Percentiles rank a stretch among this genome's conserved stretches.
phyloP scores from a whole-genome alignment of 805 yeast species.

The Maudiozyma saulgeensis region DNA sequence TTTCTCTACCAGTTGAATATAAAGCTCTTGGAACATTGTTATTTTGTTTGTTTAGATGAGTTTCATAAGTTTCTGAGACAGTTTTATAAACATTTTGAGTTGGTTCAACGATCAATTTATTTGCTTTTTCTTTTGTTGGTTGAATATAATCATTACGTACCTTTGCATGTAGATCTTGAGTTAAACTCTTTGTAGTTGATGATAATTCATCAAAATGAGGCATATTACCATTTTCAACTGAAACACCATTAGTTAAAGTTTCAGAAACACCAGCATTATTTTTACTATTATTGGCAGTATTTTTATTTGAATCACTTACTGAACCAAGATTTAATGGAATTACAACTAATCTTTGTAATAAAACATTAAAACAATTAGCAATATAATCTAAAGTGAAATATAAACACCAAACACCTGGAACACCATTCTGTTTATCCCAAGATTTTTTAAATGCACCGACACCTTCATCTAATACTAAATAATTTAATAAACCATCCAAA shows the following conservation, averaged over 20 bases:
- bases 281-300: background rate
- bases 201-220: conserved; percentile 25
- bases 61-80: conserved; percentile 22
- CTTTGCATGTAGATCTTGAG: conserved; percentile 19
- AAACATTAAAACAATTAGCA: conserved; percentile 24
- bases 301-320: background rate
- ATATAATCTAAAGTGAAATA: conserved; percentile 23
- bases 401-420: conserved; percentile 23
- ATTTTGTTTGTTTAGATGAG: background rate
- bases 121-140: conserved; percentile 20
- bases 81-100: conserved; percentile 21
- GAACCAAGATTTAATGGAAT: conserved; percentile 18
- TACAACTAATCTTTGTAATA: conserved; percentile 21
- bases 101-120: conserved; percentile 15
- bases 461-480: conserved; percentile 25
- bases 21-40: conserved; percentile 26
- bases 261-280: background rate
- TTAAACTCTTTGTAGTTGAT: conserved; percentile 20
- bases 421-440: conserved; percentile 11
- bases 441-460: conserved; percentile 17
- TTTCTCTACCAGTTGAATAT: conserved; percentile 25
- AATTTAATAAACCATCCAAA: conserved; percentile 20
- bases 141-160: conserved; percentile 15
- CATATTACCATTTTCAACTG: conserved; percentile 1
- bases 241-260: background rate